These are phyloP conservation scores for Gastrolobium bilobum DNA, from an alignment of 306 rosid genomes.

Conservation along the genomic window DNA sequence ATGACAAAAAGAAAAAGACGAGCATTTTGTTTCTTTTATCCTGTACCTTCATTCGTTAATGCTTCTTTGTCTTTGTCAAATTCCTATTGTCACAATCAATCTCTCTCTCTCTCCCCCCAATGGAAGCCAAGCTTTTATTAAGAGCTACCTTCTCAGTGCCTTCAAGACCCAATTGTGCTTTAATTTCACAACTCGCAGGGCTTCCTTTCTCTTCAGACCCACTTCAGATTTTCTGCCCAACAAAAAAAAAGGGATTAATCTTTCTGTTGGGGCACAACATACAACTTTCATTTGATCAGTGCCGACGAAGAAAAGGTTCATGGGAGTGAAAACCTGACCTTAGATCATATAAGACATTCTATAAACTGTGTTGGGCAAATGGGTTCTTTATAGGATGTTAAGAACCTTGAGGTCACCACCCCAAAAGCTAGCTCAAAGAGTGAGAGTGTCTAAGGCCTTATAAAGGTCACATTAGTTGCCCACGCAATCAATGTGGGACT, in stretches of 20 bases:
- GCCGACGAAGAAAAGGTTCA: constrained; percentile 60
- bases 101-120: constrained; percentile 10
- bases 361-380: too few species aligned
- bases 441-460: too few species aligned
- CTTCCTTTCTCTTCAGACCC: constrained; percentile 24
- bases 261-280: constrained; percentile 39
- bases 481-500: too few species aligned
- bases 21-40: too few species aligned
- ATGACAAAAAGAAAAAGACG: too few species aligned
- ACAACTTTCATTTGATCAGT: constrained; percentile 51
- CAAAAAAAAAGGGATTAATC: background rate
- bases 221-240: constrained; percentile 1
- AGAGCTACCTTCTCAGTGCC: constrained; percentile 37
- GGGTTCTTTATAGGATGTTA: too few species aligned
- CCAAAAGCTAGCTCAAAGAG: too few species aligned
- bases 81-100: background rate
- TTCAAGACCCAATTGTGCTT: constrained; percentile 39
- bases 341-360: constrained; percentile 64
- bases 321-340: constrained; percentile 64
- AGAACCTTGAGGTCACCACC: too few species aligned
- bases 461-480: too few species aligned
- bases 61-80: background rate
- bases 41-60: background rate
- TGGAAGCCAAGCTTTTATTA: constrained; percentile 62
- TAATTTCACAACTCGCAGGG: constrained; percentile 17